Percentiles rank a stretch among this genome's conserved stretches.
Evolutionary conservation across 768 basidiomycete genomes (phyloP).

Genomic region (Auriscalpium orientale): DNA sequence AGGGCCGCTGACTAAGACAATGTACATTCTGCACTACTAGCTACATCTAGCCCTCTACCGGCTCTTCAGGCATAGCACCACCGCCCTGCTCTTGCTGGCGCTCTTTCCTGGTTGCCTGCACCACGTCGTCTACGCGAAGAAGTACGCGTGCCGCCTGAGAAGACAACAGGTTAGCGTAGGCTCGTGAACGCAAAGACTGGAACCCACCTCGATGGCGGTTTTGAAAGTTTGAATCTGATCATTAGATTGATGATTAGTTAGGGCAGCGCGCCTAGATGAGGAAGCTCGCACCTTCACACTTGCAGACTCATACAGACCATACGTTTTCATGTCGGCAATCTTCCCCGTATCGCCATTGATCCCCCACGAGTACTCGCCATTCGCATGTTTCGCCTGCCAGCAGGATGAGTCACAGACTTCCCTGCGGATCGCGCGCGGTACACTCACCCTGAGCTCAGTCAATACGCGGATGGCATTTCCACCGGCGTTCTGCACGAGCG

Average conservation of each 20-base stretch:
- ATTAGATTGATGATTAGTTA: not conserved
- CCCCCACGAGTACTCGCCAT: slow-evolving; percentile 86
- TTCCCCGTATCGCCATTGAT: slow-evolving; percentile 96
- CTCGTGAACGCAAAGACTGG: not conserved
- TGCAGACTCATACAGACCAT: slow-evolving; percentile 91
- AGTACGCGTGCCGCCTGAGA: slow-evolving; percentile 79
- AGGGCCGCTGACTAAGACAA: too few relatives aligned
- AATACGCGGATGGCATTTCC: slow-evolving; percentile 91
- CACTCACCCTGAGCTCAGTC: slow-evolving; percentile 83
- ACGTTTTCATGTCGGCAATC: slow-evolving; percentile 90
- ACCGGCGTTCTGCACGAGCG: slow-evolving; percentile 90
- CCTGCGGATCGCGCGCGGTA: too few relatives aligned
- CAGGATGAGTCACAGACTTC: too few relatives aligned
- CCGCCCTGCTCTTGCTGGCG: slow-evolving; percentile 43
- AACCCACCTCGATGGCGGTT: slow-evolving; percentile 86
- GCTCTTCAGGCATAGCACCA: slow-evolving; percentile 44
- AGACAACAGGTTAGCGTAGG: not conserved
- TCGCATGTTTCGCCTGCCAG: slow-evolving; percentile 85
- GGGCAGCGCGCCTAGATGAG: not conserved
- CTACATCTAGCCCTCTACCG: slow-evolving; percentile 30
- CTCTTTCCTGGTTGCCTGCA: slow-evolving; percentile 80
- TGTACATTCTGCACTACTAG: too few relatives aligned
- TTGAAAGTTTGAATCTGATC: slow-evolving; percentile 88
- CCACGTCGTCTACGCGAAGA: slow-evolving; percentile 89
- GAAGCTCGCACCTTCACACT: slow-evolving; percentile 72